Conservation (phyloP, 1,284 basidiomycete species). For the Ustilago curta region DNA sequence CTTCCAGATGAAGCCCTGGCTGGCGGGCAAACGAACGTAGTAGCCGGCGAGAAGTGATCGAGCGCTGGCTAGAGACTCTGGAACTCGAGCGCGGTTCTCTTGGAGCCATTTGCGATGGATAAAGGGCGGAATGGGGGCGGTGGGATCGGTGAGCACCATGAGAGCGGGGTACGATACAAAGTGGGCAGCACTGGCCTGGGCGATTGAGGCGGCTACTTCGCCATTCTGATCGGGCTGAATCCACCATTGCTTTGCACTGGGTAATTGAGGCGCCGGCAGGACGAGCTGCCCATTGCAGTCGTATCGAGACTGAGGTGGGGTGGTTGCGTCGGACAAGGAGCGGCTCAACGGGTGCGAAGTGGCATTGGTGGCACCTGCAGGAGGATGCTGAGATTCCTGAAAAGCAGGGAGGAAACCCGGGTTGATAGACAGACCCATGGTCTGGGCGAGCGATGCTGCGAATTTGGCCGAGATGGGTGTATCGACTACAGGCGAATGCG, state of each 20-base stretch:
- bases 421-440: conserved; percentile 37
- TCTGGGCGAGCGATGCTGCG: conserved; percentile 45
- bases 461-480: conserved; percentile 49
- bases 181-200: conserved; percentile 59
- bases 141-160: conserved; percentile 62
- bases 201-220: conserved; percentile 51
- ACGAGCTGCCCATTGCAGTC: conserved; percentile 43
- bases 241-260: conserved; percentile 59
- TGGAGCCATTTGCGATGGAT: conserved; percentile 65
- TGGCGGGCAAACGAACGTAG: conserved; percentile 57
- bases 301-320: conserved; percentile 31
- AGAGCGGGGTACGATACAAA: conserved; percentile 62
- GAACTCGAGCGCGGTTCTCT: conserved; percentile 43
- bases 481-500: conserved; percentile 39
- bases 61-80: conserved; percentile 54
- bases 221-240: conserved; percentile 42
- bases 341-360: conserved; percentile 27
- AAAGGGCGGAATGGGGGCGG: conserved; percentile 60
- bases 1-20: conserved; percentile 55
- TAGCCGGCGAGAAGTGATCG: conserved; percentile 60
- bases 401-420: conserved; percentile 25
- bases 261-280: conserved; percentile 34
- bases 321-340: conserved; percentile 27
- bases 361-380: background rate
- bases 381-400: conserved; percentile 13